These are phyloP conservation scores for Haplosporangium gracile DNA, from an alignment of 192 early-diverging fungal species.

Conservation along the genomic window DNA sequence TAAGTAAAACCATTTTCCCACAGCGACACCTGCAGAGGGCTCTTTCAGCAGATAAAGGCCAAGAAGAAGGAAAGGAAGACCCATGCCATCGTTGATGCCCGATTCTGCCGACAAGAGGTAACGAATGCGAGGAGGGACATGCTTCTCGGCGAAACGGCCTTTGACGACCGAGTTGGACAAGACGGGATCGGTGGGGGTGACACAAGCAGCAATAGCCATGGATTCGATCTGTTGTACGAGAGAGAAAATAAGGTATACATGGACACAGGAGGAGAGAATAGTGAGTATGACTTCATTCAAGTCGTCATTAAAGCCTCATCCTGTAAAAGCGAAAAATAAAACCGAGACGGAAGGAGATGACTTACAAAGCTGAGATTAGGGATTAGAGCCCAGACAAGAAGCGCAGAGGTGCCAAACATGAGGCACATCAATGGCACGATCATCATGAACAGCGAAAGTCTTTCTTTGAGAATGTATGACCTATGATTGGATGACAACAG, in stretches of 20 bases:
- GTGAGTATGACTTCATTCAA: slow-evolving; percentile 5
- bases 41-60: slow-evolving; percentile 77
- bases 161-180: slow-evolving; percentile 95
- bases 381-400: slow-evolving; percentile 74
- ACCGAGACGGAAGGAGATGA: background rate
- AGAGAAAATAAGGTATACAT: background rate
- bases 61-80: slow-evolving; percentile 86
- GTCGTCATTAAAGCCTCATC: background rate
- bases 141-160: slow-evolving; percentile 92
- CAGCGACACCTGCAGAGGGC: slow-evolving; percentile 66
- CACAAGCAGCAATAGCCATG: slow-evolving; percentile 84
- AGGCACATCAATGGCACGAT: slow-evolving; percentile 84
- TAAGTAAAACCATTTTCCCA: slow-evolving; percentile 85
- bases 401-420: slow-evolving; percentile 83
- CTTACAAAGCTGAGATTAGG: slow-evolving; percentile 68
- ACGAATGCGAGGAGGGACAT: slow-evolving; percentile 82
- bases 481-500: slow-evolving; percentile 18
- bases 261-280: background rate
- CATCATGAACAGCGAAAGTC: slow-evolving; percentile 74
- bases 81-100: slow-evolving; percentile 67
- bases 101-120: slow-evolving; percentile 82
- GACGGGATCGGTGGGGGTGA: slow-evolving; percentile 94
- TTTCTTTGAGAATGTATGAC: slow-evolving; percentile 75
- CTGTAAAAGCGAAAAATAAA: slow-evolving; percentile 14
- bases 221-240: slow-evolving; percentile 69